Percentiles rank a stretch among this genome's conserved stretches.
Conservation (phyloP, 2,329 filamentous ascomycete species). For the Epicoccum nigrum region DNA sequence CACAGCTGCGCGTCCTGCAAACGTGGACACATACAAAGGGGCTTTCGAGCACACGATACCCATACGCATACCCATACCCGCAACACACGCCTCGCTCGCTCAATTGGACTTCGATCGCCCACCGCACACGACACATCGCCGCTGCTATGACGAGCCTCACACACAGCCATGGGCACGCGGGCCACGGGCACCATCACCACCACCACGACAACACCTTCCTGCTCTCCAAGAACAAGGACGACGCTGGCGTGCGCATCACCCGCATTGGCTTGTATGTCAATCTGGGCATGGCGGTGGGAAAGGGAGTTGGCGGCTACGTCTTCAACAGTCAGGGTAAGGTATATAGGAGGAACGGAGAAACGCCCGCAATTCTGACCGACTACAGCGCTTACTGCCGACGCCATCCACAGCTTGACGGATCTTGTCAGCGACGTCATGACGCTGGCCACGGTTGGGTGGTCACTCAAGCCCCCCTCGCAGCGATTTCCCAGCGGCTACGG, state of each 20-base stretch:
- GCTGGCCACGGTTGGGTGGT: conserved; percentile 92
- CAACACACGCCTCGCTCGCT: conserved; percentile 19
- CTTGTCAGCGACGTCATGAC: conserved; percentile 95
- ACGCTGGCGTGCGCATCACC: conserved; percentile 93
- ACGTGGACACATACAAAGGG: conserved; percentile 37
- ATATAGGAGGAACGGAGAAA: neutral
- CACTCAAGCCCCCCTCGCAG: conserved; percentile 80
- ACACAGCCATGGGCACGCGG: conserved; percentile 42
- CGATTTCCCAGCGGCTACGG: conserved; percentile 91
- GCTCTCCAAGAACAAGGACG: conserved; percentile 81
- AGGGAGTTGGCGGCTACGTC: conserved; percentile 87
- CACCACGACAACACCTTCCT: conserved; percentile 87
- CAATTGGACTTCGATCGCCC: conserved; percentile 42
- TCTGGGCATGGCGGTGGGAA: conserved; percentile 89
- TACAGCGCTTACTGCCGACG: conserved; percentile 82
- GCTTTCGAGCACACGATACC: conserved; percentile 9
- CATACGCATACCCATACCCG: no score
- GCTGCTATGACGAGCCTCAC: conserved; percentile 36
- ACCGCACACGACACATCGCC: conserved; percentile 40
- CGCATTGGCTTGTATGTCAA: conserved; percentile 88
- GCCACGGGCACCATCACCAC: conserved; percentile 71
- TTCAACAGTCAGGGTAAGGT: conserved; percentile 81
- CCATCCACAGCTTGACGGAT: conserved; percentile 93
- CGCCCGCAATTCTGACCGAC: conserved; percentile 22
- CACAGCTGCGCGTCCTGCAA: conserved; percentile 41